Evolutionary conservation across 108 stramenopile species (phyloP), one percentile per base, ranked within the genome.

Genomic region (Hondaea fermentalgiana): DNA sequence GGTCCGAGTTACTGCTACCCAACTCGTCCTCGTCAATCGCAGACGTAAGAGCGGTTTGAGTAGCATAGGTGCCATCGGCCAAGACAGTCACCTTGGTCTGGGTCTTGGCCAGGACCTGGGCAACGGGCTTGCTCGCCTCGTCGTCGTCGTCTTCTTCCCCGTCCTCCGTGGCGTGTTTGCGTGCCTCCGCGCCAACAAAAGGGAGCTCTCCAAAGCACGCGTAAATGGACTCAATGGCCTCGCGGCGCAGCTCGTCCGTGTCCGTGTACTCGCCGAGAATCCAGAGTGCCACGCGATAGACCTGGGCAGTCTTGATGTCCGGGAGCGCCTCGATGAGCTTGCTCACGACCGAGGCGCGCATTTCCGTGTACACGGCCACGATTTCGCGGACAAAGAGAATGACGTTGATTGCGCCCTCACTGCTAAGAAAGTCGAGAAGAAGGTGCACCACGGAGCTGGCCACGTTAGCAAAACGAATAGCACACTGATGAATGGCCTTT

Each of bases 1-100:
- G 89, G 1, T 21, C 45, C 53, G 12, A 64, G 5, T 23, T 17
- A 6, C 25, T 5, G 60, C 49, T 43, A 17, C 64, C 64, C 17
- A 17, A 8, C 0, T 47, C 51, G n/a, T 83, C 76, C 76, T 47
- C 76, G 28, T 83, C 76, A 45, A 53, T 28, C 8, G 47, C 60
- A 6, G 64, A 45, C 4, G 88, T 29, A 25, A 92, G 72, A 47
- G 91, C 92, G 2, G 97, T 97, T 92, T 99, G 98, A 2, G 98
- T 98, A 17, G 99, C 98, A 90, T 99, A 99, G 17, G 98, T 99
- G 58, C 99, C 99, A 92, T 99, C 99, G 5, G 98, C 90, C 19
- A 99, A 93, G 2, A 99, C 96, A n/a, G 89, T 89, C 47, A n/a
- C 76, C 97, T 88, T 97, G 97, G 91, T 97, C 97, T 44, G 97